Percentiles rank a stretch among this genome's conserved stretches.
Evolutionary conservation across 2,329 filamentous ascomycete species (phyloP).

Genomic region (Microdochium bolleyi): DNA sequence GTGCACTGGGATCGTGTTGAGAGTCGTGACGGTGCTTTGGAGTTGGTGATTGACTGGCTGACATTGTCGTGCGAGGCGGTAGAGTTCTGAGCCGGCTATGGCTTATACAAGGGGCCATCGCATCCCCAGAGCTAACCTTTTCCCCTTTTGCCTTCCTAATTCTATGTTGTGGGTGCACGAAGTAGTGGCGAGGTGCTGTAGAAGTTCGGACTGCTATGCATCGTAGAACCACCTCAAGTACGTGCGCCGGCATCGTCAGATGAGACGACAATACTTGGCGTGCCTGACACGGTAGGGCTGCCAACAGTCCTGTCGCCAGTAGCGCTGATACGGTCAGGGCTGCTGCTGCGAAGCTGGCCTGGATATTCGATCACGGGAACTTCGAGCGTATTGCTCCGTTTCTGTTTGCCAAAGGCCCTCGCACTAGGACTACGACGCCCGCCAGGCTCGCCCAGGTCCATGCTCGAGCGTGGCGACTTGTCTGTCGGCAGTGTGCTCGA

Average conservation of each 20-base stretch:
- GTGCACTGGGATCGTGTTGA: background rate
- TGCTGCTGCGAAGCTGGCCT: slow-evolving; percentile 6
- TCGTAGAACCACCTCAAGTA: too few species aligned
- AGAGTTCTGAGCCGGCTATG: too few species aligned
- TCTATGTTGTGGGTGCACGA: too few species aligned
- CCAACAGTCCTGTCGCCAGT: background rate
- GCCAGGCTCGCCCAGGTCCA: background rate
- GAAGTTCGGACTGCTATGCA: too few species aligned
- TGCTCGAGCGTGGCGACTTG: background rate
- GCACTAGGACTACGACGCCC: too few species aligned
- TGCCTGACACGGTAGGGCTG: background rate
- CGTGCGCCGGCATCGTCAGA: slow-evolving; percentile 7
- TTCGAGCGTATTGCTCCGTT: slow-evolving; percentile 21
- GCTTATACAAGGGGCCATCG: too few species aligned
- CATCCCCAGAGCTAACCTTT: too few species aligned
- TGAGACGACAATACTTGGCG: slow-evolving; percentile 11
- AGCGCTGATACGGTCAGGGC: slow-evolving; percentile 1
- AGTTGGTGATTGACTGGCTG: background rate
- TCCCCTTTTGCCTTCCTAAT: too few species aligned
- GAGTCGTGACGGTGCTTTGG: background rate
- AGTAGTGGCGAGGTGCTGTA: too few species aligned
- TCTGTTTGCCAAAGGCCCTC: slow-evolving; percentile 5
- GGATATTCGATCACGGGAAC: slow-evolving; percentile 15
- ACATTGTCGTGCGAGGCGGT: too few species aligned
- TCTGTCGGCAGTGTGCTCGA: slow-evolving; percentile 10